phyloP scores from a whole-genome alignment of 2,329 filamentous ascomycete genomes.

The Fusarium cyanostomum region DNA sequence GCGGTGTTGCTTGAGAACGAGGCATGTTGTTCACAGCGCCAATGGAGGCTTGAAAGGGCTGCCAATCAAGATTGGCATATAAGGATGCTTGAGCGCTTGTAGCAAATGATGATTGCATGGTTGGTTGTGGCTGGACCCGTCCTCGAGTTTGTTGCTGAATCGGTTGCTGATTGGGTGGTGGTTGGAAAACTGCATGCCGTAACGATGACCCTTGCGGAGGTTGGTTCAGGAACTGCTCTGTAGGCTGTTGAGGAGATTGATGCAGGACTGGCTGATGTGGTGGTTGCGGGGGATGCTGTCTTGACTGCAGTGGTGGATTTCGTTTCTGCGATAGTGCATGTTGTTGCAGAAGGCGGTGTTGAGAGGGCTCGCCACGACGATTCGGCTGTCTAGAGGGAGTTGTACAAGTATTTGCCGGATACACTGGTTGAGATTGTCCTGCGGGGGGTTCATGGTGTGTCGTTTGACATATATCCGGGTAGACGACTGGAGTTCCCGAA shows the following conservation, averaged over 20 bases:
- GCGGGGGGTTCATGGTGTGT: not conserved
- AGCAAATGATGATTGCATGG: not conserved
- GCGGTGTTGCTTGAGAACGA: not conserved
- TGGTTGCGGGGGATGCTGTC: not conserved
- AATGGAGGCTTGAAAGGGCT: not conserved
- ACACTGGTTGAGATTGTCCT: not conserved
- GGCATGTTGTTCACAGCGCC: not conserved
- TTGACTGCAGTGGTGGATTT: not conserved
- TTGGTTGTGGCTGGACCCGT: not conserved
- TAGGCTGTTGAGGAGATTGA: not conserved
- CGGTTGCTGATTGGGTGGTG: not conserved
- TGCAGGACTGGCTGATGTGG: not conserved
- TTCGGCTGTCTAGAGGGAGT: not conserved
- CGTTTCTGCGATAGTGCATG: not conserved
- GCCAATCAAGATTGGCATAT: not conserved
- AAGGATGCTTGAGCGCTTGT: not conserved
- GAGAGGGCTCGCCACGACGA: not conserved
- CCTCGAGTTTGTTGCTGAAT: not conserved
- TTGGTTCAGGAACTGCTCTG: not conserved
- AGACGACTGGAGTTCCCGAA: not conserved
- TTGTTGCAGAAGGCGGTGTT: not conserved
- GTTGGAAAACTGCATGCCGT: not conserved
- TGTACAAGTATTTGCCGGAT: not conserved
- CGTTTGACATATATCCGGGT: not conserved
- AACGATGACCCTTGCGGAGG: not conserved